Evolutionary conservation across 1,139 yeast species (phyloP).

Genomic region (Saccharomyces hybrid): DNA sequence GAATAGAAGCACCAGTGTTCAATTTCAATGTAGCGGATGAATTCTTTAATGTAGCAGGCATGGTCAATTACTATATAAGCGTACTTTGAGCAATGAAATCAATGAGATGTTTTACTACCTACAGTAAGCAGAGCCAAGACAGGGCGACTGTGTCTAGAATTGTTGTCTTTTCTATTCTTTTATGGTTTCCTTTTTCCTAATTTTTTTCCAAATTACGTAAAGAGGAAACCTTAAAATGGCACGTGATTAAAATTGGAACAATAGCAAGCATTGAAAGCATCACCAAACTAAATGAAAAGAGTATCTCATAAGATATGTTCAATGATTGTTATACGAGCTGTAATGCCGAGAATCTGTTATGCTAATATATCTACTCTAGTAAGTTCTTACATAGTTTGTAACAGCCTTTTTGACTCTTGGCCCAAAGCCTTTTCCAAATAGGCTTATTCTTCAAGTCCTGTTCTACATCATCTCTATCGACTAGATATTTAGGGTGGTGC

Average conservation of each 20-base stretch:
- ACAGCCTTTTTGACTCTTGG: conserved; percentile 27
- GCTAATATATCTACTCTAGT: conserved; percentile 6
- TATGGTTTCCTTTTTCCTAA: background rate
- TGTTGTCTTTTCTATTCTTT: too few species aligned
- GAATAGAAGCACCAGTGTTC: conserved; percentile 59
- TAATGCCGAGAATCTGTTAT: too few species aligned
- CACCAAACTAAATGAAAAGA: too few species aligned
- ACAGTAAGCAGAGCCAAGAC: background rate
- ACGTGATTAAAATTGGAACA: background rate
- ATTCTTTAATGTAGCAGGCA: conserved; percentile 17
- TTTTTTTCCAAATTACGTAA: background rate
- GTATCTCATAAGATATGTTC: background rate
- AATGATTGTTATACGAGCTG: background rate
- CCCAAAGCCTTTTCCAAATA: conserved; percentile 27
- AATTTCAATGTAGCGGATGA: conserved; percentile 36
- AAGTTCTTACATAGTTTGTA: conserved; percentile 24
- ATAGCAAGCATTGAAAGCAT: background rate
- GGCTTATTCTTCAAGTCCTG: conserved; percentile 32
- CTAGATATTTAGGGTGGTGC: conserved; percentile 31
- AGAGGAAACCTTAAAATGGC: background rate
- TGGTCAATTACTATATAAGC: background rate
- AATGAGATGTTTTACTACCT: too few species aligned
- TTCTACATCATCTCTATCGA: conserved; percentile 32
- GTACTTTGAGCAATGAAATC: too few species aligned
- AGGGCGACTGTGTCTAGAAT: too few species aligned